Evolutionary conservation across 371 early-diverging fungal genomes (phyloP).

Genomic region (Mortierella sp.): DNA sequence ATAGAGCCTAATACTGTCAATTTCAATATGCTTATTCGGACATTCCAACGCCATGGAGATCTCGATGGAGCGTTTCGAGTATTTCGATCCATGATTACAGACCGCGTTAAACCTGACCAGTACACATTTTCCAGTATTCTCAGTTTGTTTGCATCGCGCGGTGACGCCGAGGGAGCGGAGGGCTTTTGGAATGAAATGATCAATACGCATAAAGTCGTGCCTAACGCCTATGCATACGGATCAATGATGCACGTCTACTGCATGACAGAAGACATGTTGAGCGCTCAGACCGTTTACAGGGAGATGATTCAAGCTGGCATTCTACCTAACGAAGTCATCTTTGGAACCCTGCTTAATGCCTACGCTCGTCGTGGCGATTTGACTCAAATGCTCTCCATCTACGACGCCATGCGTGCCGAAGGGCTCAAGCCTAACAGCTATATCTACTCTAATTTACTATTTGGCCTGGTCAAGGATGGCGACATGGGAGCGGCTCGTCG

Average conservation of each 20-base stretch:
- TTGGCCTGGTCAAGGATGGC: constrained; percentile 52
- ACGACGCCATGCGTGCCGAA: constrained; percentile 55
- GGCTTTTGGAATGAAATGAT: constrained; percentile 57
- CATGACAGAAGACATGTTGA: constrained; percentile 44
- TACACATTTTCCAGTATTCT: constrained; percentile 53
- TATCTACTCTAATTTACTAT: constrained; percentile 47
- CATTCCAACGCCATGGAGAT: constrained; percentile 43
- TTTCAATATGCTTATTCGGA: constrained; percentile 48
- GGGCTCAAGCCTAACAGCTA: constrained; percentile 55
- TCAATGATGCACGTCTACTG: constrained; percentile 56
- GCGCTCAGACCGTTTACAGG: constrained; percentile 51
- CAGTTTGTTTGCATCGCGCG: constrained; percentile 49
- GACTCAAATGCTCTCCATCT: constrained; percentile 56
- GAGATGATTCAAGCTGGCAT: constrained; percentile 53
- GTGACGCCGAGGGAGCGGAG: constrained; percentile 48
- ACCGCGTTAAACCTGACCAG: constrained; percentile 31
- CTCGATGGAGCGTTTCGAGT: constrained; percentile 53
- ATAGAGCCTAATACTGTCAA: constrained; percentile 47
- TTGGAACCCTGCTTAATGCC: constrained; percentile 50
- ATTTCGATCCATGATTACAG: constrained; percentile 35
- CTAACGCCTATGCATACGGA: constrained; percentile 37
- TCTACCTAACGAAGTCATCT: constrained; percentile 50
- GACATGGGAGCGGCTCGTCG: constrained; percentile 48
- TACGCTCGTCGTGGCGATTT: constrained; percentile 52
- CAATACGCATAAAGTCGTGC: constrained; percentile 23